Conservation (phyloP, 345 rosid species). For the Anastatica hierochuntica region DNA sequence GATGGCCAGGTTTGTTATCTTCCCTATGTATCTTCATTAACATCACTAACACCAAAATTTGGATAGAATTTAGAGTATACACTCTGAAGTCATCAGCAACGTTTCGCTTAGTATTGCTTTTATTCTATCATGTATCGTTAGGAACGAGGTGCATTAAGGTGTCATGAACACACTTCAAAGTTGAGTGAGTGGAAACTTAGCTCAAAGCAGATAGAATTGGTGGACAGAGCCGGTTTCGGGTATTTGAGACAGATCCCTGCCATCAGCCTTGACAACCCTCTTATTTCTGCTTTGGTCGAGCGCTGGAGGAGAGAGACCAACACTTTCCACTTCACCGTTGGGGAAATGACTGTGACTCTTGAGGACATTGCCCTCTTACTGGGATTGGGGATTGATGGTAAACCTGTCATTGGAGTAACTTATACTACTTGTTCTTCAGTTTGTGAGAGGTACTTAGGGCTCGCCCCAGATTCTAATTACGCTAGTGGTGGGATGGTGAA, state of each 20-base stretch:
- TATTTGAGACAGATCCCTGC: constrained; percentile 81
- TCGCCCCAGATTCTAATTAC: constrained; percentile 55
- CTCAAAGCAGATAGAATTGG: constrained; percentile 63
- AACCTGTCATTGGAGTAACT: constrained; percentile 85
- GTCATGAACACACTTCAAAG: constrained; percentile 95
- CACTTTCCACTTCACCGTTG: constrained; percentile 75
- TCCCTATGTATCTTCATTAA: no score
- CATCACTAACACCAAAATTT: no score
- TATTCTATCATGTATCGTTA: constrained; percentile 21
- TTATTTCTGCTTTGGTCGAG: constrained; percentile 87
- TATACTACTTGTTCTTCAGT: constrained; percentile 62
- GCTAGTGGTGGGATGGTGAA: constrained; percentile 99
- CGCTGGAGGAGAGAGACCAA: constrained; percentile 96
- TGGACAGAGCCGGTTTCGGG: constrained; percentile 85
- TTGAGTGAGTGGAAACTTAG: constrained; percentile 82
- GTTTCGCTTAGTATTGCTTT: not conserved
- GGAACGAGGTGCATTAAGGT: constrained; percentile 98
- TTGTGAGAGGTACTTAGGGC: constrained; percentile 63
- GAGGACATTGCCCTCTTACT: constrained; percentile 68
- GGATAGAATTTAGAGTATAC: no score
- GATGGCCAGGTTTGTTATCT: constrained; percentile 51
- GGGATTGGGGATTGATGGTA: constrained; percentile 83
- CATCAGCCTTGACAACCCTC: constrained; percentile 85
- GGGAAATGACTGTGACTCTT: constrained; percentile 91
- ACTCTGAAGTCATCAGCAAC: no score